phyloP scores from a whole-genome alignment of 257 asterid genomes.

The Solanum bukasovii region DNA sequence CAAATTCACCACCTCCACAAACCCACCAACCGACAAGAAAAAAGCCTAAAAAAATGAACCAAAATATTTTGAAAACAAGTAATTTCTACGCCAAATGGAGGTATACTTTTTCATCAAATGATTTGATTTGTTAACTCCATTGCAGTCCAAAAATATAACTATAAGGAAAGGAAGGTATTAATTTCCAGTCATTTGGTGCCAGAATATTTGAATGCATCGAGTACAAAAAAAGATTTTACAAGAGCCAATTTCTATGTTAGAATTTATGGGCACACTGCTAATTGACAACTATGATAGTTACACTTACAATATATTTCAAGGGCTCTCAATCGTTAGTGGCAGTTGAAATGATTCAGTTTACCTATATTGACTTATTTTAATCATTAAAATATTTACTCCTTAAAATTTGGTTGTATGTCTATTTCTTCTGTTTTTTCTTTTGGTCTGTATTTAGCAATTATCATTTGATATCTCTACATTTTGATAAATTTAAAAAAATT shows the following conservation, averaged over 20 bases:
- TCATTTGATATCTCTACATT: neutral
- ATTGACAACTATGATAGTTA: neutral
- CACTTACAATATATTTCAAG: neutral
- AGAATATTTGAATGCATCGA: neutral
- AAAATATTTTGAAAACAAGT: neutral
- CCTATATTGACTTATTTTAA: neutral
- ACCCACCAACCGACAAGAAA: neutral
- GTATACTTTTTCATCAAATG: neutral
- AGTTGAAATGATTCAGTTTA: neutral
- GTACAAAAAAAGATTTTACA: neutral
- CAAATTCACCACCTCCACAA: neutral
- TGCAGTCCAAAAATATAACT: neutral
- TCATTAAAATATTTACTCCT: neutral
- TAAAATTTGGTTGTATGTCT: no score
- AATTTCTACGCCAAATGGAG: neutral
- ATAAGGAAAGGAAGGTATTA: no score
- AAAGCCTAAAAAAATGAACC: neutral
- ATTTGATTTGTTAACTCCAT: neutral
- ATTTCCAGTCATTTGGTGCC: neutral
- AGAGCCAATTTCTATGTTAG: neutral
- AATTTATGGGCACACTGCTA: neutral
- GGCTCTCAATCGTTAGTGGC: neutral
- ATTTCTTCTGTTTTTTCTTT: neutral
- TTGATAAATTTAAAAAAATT: neutral
- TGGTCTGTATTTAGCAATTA: neutral